Evolutionary conservation across 257 asterid species (phyloP).

Genomic region (Solanum etuberosum): DNA sequence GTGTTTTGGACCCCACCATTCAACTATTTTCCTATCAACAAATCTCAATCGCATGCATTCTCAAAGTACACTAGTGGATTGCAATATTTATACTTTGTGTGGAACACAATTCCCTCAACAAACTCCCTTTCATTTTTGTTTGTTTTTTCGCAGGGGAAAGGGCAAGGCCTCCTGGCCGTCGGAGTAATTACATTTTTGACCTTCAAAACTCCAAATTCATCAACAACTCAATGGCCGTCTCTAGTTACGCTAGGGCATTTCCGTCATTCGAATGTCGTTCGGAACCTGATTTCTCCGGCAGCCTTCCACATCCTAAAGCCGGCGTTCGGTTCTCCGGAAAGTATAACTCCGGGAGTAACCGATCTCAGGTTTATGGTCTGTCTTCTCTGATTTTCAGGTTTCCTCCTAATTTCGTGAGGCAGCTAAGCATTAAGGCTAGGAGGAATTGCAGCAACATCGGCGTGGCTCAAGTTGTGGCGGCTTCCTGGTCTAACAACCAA

Average conservation of each 20-base stretch:
- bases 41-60: not conserved
- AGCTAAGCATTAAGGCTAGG: slow-evolving; percentile 91
- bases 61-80: not conserved
- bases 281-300: slow-evolving; percentile 54
- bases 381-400: slow-evolving; percentile 60
- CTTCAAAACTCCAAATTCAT: not conserved
- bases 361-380: slow-evolving; percentile 24
- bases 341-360: slow-evolving; percentile 14
- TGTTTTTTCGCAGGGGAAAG: not conserved
- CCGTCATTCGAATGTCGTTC: slow-evolving; percentile 88
- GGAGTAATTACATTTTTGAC: not conserved
- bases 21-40: not conserved
- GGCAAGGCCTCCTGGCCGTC: not conserved
- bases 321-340: slow-evolving; percentile 16
- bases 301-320: slow-evolving; percentile 31
- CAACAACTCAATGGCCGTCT: slow-evolving; percentile 49
- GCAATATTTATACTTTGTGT: not conserved
- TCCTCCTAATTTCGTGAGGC: slow-evolving; percentile 95
- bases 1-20: not conserved
- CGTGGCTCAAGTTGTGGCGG: slow-evolving; percentile 95
- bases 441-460: slow-evolving; percentile 96
- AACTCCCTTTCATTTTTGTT: not conserved
- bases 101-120: not conserved
- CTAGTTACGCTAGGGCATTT: slow-evolving; percentile 47
- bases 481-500: slow-evolving; percentile 84